Evolutionary conservation across 2,329 filamentous ascomycete species (phyloP).

Genomic region (Ophiostoma himal-ulmi): DNA sequence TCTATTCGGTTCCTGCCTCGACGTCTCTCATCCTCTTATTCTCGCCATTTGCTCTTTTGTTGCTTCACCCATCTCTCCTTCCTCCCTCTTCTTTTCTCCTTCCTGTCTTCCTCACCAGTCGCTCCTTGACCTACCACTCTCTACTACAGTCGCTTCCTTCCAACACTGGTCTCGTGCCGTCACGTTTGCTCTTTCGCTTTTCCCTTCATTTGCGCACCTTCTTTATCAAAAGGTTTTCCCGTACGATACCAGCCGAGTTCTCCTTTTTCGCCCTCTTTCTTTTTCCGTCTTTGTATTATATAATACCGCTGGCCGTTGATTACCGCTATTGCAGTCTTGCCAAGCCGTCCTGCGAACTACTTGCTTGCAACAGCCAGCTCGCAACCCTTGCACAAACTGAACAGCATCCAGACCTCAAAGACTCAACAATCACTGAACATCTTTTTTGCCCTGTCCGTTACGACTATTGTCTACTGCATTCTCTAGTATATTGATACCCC

Average conservation of each 20-base stretch:
- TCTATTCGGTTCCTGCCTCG: not conserved
- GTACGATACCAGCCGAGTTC: not conserved
- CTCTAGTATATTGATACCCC: not conserved
- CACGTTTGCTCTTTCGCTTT: not conserved
- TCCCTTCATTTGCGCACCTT: not conserved
- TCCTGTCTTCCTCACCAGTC: not conserved
- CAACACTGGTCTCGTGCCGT: not conserved
- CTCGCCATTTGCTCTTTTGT: conserved; percentile 10
- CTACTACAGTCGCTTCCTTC: not conserved
- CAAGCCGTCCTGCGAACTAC: not conserved
- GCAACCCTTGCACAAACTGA: not conserved
- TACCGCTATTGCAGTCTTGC: not conserved
- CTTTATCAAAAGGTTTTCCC: not conserved
- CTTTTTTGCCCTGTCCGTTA: not conserved
- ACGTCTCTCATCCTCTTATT: conserved; percentile 14
- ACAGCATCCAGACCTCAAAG: not conserved
- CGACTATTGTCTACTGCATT: not conserved
- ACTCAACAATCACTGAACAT: not conserved
- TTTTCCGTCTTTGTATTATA: not conserved
- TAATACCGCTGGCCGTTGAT: not conserved
- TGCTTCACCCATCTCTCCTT: not conserved
- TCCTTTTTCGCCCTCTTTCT: not conserved
- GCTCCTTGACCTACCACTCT: not conserved
- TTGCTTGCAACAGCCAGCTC: not conserved
- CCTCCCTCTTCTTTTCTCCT: not conserved